Evolutionary conservation across 495 filamentous ascomycete species (phyloP), one percentile per base, ranked within the genome.

Genomic region (Tuber borchii): DNA sequence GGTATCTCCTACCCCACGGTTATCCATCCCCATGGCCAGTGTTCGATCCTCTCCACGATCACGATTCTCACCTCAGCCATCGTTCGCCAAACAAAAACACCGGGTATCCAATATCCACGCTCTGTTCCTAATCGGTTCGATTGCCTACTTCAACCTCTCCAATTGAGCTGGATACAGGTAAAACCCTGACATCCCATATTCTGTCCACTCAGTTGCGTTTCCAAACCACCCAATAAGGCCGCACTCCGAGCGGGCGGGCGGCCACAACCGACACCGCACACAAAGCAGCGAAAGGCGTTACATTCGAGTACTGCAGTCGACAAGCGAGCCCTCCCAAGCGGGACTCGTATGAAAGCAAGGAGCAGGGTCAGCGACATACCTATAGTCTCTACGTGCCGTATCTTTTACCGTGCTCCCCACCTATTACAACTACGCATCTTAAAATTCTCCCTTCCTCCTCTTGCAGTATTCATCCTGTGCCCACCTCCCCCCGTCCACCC

Each of bases 11-110:
- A 65, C 56, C 56, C 56, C 56, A 65, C 26, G 56, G 56, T 17
- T 34, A 34, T 17, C 78, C 72, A 79, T 71, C 76, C 78, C 78
- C 78, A 77, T 73, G 78, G 75, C 75, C 77, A 79, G 73, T 65
- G 26, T 65, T 65, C 78, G 78, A 79, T 79, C 75, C 78, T 61
- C 78, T 79, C 78, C 46, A 56, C 78, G 78, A 79, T 79, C 78
- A 79, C 78, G 78, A 79, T 79, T 79, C 68, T 61, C 76, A 79
- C 71, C 78, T 71, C 73, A 70, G 75, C 78, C 78, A 79, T 79
- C 78, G 78, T 65, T 65, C 26, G 56, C 56, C 56, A 65, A 65
- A 65, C 56, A 65, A 7, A 7, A 34, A 65, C 26, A 1, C 56
- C 26, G 26, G 56, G 26, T 31, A 34, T 34, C 56, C 56, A 34